Percentiles rank a stretch among this genome's conserved stretches.
Evolutionary conservation across 2,329 filamentous ascomycete genomes (phyloP).

Genomic region (Arthrobotrys pseudoclavata): DNA sequence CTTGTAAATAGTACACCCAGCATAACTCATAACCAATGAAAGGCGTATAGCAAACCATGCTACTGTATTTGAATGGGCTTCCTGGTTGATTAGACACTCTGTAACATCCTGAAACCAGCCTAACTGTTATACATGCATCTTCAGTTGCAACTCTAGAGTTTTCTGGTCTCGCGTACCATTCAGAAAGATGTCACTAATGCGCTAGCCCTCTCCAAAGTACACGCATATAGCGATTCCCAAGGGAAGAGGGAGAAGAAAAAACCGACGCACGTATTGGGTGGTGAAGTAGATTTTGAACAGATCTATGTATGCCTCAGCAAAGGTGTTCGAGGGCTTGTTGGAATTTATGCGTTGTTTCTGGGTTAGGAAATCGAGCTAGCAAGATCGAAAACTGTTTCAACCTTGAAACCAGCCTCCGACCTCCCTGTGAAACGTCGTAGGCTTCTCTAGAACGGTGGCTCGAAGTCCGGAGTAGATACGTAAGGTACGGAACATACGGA

Average conservation of each 20-base stretch:
- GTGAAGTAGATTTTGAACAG: too few relatives aligned
- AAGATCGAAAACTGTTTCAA: not conserved
- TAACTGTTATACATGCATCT: not conserved
- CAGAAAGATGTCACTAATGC: not conserved
- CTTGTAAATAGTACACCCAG: too few relatives aligned
- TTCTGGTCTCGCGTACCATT: not conserved
- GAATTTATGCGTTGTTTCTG: slow-evolving; percentile 21
- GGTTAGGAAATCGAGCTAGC: not conserved
- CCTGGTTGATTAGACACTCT: slow-evolving; percentile 11
- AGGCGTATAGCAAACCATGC: not conserved
- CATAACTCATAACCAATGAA: not conserved
- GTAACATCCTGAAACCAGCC: slow-evolving; percentile 21
- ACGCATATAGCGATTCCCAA: not conserved
- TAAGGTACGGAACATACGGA: not conserved
- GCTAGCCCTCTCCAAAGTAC: not conserved
- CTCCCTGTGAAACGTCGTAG: not conserved
- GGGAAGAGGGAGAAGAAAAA: not conserved
- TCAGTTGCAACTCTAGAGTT: not conserved
- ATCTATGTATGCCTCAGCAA: not conserved
- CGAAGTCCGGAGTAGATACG: not conserved
- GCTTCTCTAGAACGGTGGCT: not conserved
- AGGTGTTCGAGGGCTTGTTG: not conserved
- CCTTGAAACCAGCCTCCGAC: not conserved
- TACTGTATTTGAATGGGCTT: not conserved
- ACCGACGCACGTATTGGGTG: not conserved